Base-by-base conservation (phyloP, 768 basidiomycete species). In the Neoboletus brunneissimus region DNA sequence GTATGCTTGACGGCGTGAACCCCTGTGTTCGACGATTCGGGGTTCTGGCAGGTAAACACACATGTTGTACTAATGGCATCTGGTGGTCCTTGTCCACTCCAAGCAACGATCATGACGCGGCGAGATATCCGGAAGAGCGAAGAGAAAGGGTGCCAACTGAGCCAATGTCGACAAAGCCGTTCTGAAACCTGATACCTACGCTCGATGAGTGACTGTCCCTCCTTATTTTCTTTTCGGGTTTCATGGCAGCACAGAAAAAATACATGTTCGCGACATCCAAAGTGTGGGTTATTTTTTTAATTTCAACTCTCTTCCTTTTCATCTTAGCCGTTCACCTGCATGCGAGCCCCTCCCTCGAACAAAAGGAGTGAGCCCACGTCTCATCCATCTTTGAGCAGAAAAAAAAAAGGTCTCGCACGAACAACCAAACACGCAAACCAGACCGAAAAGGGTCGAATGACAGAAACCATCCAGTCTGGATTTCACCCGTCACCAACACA, bases 401-500 rank as follows among this genome's bases (percentile, higher is more conserved):
- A 40, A 18, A 8, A 58, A 4, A 20, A 40, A 12, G 5, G 32
- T n/a, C 16, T 18, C 2, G 6, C 18, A 18, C 16, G 37, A 38
- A 38, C 11, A 18, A 2, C 18, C 37, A 38, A 38, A 16, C 18
- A 32, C 32, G 12, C 9, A n/a, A 16, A 35, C 1, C 27, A 13
- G 10, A 10, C 25, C 32, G 1, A 12, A 22, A 16, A 5, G 13
- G 27, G 2, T 16, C 16, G 6, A 8, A 32, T 25, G 1, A 15
- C 34, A 45, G 35, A 48, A 35, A 12, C 7, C 9, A 5, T 43
- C 5, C 29, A 13, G 7, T n/a, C 5, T 1, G 22, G 27, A 25
- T 6, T 6, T 65, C 48, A 55, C 20, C 4, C 40, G 5, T 8
- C 48, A 11, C 38, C 50, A 1, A 5, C 34, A 34, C 64, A 66